Percentiles rank a stretch among this genome's conserved stretches.
phyloP scores from a whole-genome alignment of 306 rosid species.

The Pterocarpus santalinus region DNA sequence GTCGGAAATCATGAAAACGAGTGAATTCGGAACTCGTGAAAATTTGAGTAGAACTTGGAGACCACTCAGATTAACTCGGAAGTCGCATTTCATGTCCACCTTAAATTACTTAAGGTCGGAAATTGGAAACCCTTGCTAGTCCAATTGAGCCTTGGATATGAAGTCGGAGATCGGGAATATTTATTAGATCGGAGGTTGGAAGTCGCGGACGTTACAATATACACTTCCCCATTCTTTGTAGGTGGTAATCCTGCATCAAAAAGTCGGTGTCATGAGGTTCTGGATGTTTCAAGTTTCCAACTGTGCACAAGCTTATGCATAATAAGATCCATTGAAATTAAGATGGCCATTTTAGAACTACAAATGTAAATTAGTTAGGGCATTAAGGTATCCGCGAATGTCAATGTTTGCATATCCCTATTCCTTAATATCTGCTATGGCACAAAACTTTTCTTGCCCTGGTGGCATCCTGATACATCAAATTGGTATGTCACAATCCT shows the following conservation, averaged over 20 bases:
- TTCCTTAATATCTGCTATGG: constrained; percentile 82
- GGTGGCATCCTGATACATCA: constrained; percentile 68
- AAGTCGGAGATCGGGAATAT: no score
- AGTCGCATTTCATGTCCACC: no score
- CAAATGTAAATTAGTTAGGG: constrained; percentile 82
- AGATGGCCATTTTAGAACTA: neutral
- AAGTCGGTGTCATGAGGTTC: neutral
- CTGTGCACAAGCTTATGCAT: neutral
- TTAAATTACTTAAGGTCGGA: no score
- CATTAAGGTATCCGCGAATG: constrained; percentile 75
- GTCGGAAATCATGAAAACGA: no score
- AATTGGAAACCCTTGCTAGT: no score
- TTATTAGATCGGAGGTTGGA: no score
- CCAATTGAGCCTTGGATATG: no score
- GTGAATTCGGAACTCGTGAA: no score
- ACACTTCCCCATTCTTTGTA: constrained; percentile 69
- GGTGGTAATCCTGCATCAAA: constrained; percentile 63
- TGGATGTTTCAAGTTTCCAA: no score
- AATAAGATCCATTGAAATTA: neutral
- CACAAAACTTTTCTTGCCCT: constrained; percentile 85
- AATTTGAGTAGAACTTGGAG: no score
- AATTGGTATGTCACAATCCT: constrained; percentile 4
- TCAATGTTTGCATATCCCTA: constrained; percentile 85
- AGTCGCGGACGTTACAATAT: no score
- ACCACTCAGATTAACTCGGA: no score